Percentiles rank a stretch among this genome's conserved stretches.
Evolutionary conservation across 2,329 filamentous ascomycete species (phyloP).

Genomic region (Colletotrichum sp.): DNA sequence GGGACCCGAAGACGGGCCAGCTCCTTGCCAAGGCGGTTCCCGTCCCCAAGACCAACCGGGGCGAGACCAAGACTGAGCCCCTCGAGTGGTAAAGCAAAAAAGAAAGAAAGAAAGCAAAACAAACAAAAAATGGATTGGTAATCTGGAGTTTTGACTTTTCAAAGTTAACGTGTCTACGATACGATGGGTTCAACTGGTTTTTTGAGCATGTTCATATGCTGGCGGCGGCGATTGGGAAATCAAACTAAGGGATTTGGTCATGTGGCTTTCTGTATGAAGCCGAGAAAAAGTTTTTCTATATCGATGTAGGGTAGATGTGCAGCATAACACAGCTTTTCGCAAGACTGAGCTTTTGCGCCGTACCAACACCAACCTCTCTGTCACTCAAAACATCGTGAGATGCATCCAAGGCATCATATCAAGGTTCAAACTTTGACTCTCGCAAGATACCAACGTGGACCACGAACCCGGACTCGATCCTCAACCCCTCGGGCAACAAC

Average conservation of each 20-base stretch:
- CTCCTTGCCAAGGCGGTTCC: constrained; percentile 66
- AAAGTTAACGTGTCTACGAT: constrained; percentile 18
- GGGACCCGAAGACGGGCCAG: constrained; percentile 59
- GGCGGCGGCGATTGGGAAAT: constrained; percentile 4
- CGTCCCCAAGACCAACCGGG: constrained; percentile 88
- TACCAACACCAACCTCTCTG: not conserved
- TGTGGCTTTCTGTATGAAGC: not conserved
- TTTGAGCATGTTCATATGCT: not conserved
- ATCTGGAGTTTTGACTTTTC: constrained; percentile 14
- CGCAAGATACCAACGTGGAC: constrained; percentile 78
- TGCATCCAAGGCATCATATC: not conserved
- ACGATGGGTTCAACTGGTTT: constrained; percentile 5
- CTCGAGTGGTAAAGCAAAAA: constrained; percentile 75
- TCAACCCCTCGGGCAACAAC: constrained; percentile 63
- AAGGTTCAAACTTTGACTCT: not conserved
- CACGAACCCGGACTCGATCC: constrained; percentile 75
- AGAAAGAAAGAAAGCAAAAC: not conserved
- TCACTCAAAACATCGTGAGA: not conserved
- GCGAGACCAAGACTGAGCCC: constrained; percentile 83
- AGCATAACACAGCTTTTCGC: not conserved
- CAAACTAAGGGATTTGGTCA: not conserved
- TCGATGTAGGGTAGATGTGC: constrained; percentile 1
- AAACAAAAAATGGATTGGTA: not conserved
- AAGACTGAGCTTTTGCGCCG: not conserved
- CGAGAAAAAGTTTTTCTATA: not conserved